Evolutionary conservation across 345 rosid genomes (phyloP).

Genomic region (Excoecaria agallocha): DNA sequence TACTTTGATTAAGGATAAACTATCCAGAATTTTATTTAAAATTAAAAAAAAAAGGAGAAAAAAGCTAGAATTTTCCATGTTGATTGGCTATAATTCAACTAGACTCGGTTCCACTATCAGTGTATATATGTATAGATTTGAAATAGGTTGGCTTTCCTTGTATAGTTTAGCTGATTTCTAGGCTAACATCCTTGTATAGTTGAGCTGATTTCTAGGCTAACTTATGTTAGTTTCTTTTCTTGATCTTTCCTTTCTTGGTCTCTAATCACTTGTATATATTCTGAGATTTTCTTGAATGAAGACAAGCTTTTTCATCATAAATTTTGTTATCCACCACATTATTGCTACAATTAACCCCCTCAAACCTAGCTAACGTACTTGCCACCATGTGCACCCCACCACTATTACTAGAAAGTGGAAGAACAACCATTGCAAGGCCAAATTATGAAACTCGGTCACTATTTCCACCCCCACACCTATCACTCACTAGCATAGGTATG

Average conservation of each 20-base stretch:
- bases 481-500: neutral
- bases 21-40: neutral
- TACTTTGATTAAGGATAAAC: neutral
- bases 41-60: too few relatives aligned
- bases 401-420: neutral
- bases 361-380: neutral
- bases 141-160: too few relatives aligned
- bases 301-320: too few relatives aligned
- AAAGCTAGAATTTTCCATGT: neutral
- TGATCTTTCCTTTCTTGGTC: too few relatives aligned
- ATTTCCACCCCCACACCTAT: neutral
- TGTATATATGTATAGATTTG: too few relatives aligned
- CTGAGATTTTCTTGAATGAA: too few relatives aligned
- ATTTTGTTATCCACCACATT: too few relatives aligned
- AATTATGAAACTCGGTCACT: neutral
- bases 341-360: neutral
- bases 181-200: too few relatives aligned
- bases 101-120: neutral
- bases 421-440: neutral
- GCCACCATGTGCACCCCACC: neutral
- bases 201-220: too few relatives aligned
- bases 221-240: too few relatives aligned
- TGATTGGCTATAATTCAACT: neutral
- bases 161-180: too few relatives aligned
- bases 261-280: too few relatives aligned